phyloP scores from a whole-genome alignment of 352 stramenopile genomes.

The Phytophthora kernoviae region DNA sequence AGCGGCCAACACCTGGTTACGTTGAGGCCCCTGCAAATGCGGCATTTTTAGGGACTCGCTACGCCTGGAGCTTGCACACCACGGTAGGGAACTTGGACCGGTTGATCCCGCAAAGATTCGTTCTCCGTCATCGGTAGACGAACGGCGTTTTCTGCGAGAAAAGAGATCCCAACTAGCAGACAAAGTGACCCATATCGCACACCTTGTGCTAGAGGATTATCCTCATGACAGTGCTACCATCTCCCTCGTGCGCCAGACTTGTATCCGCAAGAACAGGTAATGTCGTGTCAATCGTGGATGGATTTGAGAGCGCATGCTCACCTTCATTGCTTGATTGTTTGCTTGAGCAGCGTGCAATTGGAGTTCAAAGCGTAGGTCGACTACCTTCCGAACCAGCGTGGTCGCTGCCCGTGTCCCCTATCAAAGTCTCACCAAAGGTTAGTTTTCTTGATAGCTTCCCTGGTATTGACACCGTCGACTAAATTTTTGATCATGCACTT shows the following conservation, averaged over 20 bases:
- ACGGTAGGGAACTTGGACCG: conserved; percentile 38
- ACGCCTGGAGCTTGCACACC: conserved; percentile 43
- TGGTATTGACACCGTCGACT: neutral
- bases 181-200: conserved; percentile 52
- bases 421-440: conserved; percentile 41
- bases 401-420: conserved; percentile 54
- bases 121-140: conserved; percentile 40
- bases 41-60: conserved; percentile 45
- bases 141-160: conserved; percentile 30
- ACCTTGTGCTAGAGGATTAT: conserved; percentile 38
- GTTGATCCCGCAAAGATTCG: conserved; percentile 57
- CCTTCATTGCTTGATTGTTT: neutral
- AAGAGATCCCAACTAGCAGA: conserved; percentile 44
- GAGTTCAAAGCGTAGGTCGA: conserved; percentile 4
- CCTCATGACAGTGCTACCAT: conserved; percentile 24
- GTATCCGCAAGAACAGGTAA: conserved; percentile 50
- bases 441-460: neutral
- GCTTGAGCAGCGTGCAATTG: conserved; percentile 7
- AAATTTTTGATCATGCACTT: neutral
- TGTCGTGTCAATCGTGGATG: conserved; percentile 1
- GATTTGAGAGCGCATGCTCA: neutral
- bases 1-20: conserved; percentile 46
- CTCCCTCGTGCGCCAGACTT: conserved; percentile 39
- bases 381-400: conserved; percentile 11
- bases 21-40: conserved; percentile 50